phyloP scores from a whole-genome alignment of 2,329 filamentous ascomycete species.

The Knufia petricola region DNA sequence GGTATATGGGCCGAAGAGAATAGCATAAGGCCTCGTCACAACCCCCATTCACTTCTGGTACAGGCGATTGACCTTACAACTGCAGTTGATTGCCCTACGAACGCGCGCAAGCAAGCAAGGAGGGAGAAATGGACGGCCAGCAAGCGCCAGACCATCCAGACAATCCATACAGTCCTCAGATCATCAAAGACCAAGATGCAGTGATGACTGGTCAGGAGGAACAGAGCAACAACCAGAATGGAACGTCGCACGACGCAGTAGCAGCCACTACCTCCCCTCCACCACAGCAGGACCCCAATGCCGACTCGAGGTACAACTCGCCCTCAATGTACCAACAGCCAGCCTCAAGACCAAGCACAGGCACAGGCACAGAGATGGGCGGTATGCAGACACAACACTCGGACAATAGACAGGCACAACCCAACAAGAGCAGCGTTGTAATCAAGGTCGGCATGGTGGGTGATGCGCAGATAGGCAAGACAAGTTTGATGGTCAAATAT shows the following conservation, averaged over 20 bases:
- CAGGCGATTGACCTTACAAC: not conserved
- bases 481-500: conserved; percentile 98
- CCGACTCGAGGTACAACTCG: conserved; percentile 31
- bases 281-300: conserved; percentile 29
- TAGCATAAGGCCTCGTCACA: not conserved
- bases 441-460: conserved; percentile 99
- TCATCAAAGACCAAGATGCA: conserved; percentile 19
- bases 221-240: conserved; percentile 14
- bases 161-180: conserved; percentile 21
- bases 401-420: conserved; percentile 30
- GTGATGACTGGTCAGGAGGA: conserved; percentile 16
- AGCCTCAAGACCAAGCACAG: conserved; percentile 41
- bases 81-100: not conserved
- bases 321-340: conserved; percentile 35
- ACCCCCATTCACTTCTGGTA: not conserved
- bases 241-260: conserved; percentile 25
- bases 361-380: too few species aligned
- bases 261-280: conserved; percentile 36
- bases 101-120: not conserved
- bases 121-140: conserved; percentile 8
- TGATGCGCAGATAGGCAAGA: conserved; percentile 98
- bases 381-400: conserved; percentile 38
- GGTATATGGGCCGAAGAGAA: not conserved
- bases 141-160: conserved; percentile 11
- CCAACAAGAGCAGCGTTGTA: conserved; percentile 60